These are phyloP conservation scores for Pelargonium nanum DNA, from an alignment of 345 rosid genomes.

Conservation along the genomic window DNA sequence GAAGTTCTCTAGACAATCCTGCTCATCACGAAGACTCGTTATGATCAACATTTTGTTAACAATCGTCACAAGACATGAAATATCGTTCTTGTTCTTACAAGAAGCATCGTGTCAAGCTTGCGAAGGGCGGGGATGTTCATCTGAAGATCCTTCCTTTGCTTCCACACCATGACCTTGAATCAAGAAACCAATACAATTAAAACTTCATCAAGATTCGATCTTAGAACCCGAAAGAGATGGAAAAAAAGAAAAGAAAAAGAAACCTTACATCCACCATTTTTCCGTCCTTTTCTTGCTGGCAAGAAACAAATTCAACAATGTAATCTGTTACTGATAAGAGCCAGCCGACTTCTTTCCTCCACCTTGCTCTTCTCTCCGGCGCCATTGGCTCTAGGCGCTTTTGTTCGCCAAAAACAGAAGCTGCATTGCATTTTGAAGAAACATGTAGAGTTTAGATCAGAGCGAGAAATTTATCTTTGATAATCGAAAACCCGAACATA, in stretches of 20 bases:
- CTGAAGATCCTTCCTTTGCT: constrained; percentile 61
- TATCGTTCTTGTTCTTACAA: constrained; percentile 36
- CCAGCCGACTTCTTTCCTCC: constrained; percentile 63
- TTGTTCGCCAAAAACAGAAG: constrained; percentile 27
- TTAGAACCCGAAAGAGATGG: neutral
- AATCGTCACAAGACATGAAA: neutral
- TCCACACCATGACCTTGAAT: constrained; percentile 64
- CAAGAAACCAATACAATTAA: neutral
- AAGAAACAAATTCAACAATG: constrained; percentile 59
- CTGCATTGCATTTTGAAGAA: constrained; percentile 7
- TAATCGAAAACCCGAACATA: neutral
- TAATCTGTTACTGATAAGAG: constrained; percentile 56
- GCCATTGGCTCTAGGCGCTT: constrained; percentile 49
- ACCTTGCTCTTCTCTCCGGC: constrained; percentile 40
- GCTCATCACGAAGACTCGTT: constrained; percentile 3
- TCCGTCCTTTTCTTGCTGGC: constrained; percentile 38
- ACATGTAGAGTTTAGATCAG: neutral
- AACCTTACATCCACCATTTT: constrained; percentile 33
- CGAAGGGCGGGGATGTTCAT: constrained; percentile 59
- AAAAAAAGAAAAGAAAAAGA: neutral
- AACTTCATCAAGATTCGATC: neutral
- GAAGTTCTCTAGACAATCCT: constrained; percentile 59
- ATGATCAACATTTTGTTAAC: no score
- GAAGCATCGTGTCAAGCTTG: constrained; percentile 67
- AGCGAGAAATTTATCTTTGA: no score